Evolutionary conservation across 805 yeast species (phyloP), one percentile per base, ranked within the genome.

Genomic region (Saccharomycopsis capsularis): DNA sequence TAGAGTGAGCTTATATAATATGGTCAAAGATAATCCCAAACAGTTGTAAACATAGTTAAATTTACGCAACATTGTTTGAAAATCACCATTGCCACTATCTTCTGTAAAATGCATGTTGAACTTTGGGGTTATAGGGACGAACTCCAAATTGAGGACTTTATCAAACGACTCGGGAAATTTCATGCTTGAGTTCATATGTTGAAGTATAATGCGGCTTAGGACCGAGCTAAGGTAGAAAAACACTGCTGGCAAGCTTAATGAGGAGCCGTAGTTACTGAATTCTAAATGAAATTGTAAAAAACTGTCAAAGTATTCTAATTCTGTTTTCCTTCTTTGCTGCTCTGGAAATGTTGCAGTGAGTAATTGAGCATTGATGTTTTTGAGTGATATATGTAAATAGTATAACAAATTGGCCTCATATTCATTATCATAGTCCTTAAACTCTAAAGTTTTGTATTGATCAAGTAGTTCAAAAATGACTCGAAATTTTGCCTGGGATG

Each of bases 381-480:
- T n/a, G n/a, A n/a, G n/a, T n/a, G n/a, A n/a, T n/a, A n/a, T n/a
- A n/a, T n/a, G n/a, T n/a, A n/a, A n/a, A n/a, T n/a, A n/a, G 32
- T 27, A 7, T 7, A 27, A 7, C 13, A 27, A 27, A 13, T 27
- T 27, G 13, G 13, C 13, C 32, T 7, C 7, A 27, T 27, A 27
- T 27, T 27, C 32, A 27, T 13, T 27, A 7, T 27, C 13, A 27
- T 27, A n/a, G n/a, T n/a, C 19, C 19, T 35, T 35, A 6, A 40
- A 23, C 23, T 23, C 4, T 18, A 40, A 19, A 9, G 23, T 24
- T 18, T 27, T 13, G 7, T 6, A n/a, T 18, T 41, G 35, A 19
- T 41, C 44, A 4, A 41, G 19, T 18, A 41, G 19, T 29, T 41
- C 44, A 29, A 41, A 41, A 16, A 41, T 41, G 3, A 41, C 29